Conservation (phyloP, 2,329 filamentous ascomycete genomes). For the Colletotrichum sp. region DNA sequence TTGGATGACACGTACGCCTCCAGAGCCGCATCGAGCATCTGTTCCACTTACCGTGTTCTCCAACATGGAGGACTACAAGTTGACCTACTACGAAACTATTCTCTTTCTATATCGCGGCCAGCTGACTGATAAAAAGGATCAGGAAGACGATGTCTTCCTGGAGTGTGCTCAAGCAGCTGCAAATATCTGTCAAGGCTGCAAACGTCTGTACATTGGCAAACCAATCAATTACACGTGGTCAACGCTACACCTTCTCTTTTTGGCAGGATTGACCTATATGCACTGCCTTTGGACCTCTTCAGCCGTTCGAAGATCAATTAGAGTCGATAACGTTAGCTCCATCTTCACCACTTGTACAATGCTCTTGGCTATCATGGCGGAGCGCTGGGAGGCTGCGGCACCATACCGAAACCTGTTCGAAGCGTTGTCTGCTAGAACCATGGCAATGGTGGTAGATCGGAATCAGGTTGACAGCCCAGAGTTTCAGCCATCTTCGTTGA, state of each 20-base stretch:
- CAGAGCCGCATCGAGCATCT: background rate
- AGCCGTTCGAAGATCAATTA: conserved; percentile 8
- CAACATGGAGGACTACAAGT: conserved; percentile 11
- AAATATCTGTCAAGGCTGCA: conserved; percentile 13
- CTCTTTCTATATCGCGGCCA: conserved; percentile 27
- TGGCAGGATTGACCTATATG: conserved; percentile 23
- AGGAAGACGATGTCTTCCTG: conserved; percentile 25
- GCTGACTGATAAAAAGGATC: conserved; percentile 17
- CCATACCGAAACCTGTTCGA: conserved; percentile 39
- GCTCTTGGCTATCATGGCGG: conserved; percentile 33
- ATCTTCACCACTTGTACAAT: conserved; percentile 34
- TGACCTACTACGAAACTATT: conserved; percentile 24
- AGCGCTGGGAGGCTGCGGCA: conserved; percentile 32
- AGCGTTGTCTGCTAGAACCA: conserved; percentile 27
- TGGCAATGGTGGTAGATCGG: conserved; percentile 24
- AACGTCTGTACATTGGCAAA: background rate
- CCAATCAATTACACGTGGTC: conserved; percentile 14
- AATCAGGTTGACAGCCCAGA: background rate
- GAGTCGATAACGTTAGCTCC: conserved; percentile 25
- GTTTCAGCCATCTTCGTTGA: background rate
- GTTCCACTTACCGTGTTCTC: conserved; percentile 8
- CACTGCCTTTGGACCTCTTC: conserved; percentile 38
- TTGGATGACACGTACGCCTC: background rate
- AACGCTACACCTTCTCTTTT: conserved; percentile 9
- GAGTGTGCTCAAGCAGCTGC: conserved; percentile 23